A percentile compares a stretch with the other conserved stretches of the same genome.
Evolutionary conservation across 768 basidiomycete genomes (phyloP).

Genomic region (Phaeotremella fagi): DNA sequence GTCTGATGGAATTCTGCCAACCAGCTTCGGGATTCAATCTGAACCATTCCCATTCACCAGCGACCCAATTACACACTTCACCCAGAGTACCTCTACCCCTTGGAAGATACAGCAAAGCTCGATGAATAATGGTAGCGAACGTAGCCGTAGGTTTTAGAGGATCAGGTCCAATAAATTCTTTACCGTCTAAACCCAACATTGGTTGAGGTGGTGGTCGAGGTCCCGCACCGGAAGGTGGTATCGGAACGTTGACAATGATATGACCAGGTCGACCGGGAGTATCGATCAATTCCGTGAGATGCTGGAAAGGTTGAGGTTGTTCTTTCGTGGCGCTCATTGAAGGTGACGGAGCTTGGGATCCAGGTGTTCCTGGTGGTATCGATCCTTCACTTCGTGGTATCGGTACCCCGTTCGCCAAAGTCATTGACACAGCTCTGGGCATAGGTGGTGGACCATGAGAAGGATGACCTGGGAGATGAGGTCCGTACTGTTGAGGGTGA

Average conservation of each 20-base stretch:
- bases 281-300: conserved; percentile 56
- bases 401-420: neutral
- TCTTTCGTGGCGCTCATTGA: conserved; percentile 18
- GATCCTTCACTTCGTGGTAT: neutral
- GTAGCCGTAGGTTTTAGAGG: conserved; percentile 85
- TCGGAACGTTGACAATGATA: conserved; percentile 44
- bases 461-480: neutral
- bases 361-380: neutral
- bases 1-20: conserved; percentile 96
- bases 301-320: conserved; percentile 28
- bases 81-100: conserved; percentile 66
- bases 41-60: conserved; percentile 84
- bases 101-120: conserved; percentile 64
- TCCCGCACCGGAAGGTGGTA: conserved; percentile 42
- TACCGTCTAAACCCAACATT: conserved; percentile 42
- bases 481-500: neutral
- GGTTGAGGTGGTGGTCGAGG: conserved; percentile 44
- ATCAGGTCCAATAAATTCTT: conserved; percentile 48
- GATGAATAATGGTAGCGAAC: conserved; percentile 85
- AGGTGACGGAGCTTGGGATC: neutral
- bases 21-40: conserved; percentile 71
- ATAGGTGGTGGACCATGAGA: conserved; percentile 1
- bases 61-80: conserved; percentile 88
- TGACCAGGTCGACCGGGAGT: conserved; percentile 51
- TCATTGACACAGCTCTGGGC: neutral